Evolutionary conservation across 2,329 filamentous ascomycete genomes (phyloP).

Genomic region (Fusarium transvaalense): DNA sequence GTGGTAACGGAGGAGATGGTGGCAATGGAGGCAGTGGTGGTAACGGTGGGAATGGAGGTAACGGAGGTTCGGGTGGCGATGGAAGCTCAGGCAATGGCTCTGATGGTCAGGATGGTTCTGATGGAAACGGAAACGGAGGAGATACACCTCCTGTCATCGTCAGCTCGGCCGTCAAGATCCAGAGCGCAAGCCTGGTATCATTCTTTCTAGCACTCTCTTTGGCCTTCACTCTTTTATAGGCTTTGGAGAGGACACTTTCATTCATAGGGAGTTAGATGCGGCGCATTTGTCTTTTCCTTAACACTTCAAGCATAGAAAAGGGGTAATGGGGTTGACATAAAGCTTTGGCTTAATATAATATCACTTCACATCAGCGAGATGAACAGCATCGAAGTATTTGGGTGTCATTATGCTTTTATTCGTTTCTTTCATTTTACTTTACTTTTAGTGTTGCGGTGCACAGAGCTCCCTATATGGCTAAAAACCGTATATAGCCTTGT

Average conservation of each 20-base stretch:
- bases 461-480: neutral
- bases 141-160: constrained; percentile 20
- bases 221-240: constrained; percentile 26
- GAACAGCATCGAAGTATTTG: neutral
- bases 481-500: neutral
- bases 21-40: neutral
- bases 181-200: neutral
- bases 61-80: constrained; percentile 3
- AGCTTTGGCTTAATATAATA: constrained; percentile 24
- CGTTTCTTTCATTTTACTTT: constrained; percentile 20
- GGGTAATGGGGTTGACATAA: constrained; percentile 15
- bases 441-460: constrained; percentile 12
- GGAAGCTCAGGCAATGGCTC: constrained; percentile 3
- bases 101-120: constrained; percentile 6
- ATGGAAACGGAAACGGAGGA: constrained; percentile 1
- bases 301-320: constrained; percentile 27
- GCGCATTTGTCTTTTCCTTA: constrained; percentile 10
- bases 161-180: constrained; percentile 24
- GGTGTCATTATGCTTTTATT: constrained; percentile 4
- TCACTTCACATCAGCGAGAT: constrained; percentile 24
- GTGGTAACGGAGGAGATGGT: neutral
- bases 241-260: neutral
- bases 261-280: neutral
- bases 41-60: neutral
- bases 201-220: neutral